phyloP scores from a whole-genome alignment of 495 filamentous ascomycete genomes.

The Aspergillus baeticus region DNA sequence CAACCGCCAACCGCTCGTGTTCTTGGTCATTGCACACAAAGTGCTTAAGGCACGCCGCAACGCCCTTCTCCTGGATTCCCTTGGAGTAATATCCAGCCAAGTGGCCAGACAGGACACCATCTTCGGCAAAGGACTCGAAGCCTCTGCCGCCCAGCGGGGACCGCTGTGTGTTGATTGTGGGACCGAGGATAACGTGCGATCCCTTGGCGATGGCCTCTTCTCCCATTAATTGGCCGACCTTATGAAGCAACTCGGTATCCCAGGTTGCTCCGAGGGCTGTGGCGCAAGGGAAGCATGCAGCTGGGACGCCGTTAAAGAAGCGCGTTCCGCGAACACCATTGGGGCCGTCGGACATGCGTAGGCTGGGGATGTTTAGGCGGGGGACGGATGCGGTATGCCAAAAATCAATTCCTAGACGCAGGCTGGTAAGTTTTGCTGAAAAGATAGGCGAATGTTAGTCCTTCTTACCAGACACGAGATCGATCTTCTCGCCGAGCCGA shows the following conservation, averaged over 20 bases:
- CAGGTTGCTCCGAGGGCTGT: slow-evolving; percentile 72
- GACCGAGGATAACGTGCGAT: slow-evolving; percentile 68
- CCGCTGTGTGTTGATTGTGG: slow-evolving; percentile 77
- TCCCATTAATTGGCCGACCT: slow-evolving; percentile 62
- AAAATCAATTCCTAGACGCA: slow-evolving; percentile 61
- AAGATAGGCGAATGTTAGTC: background rate
- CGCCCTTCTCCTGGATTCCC: slow-evolving; percentile 68
- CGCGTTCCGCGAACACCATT: slow-evolving; percentile 72
- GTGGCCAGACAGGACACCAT: slow-evolving; percentile 68
- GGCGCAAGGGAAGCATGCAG: slow-evolving; percentile 68
- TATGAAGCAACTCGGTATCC: slow-evolving; percentile 59
- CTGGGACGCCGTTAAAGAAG: slow-evolving; percentile 69
- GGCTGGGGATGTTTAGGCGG: slow-evolving; percentile 64
- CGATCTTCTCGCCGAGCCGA: slow-evolving; percentile 60
- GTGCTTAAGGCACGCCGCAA: slow-evolving; percentile 75
- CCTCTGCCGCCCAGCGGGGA: slow-evolving; percentile 74
- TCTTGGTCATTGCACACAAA: slow-evolving; percentile 84
- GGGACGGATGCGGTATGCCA: slow-evolving; percentile 73
- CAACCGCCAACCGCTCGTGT: slow-evolving; percentile 65
- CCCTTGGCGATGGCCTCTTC: slow-evolving; percentile 70
- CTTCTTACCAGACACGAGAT: slow-evolving; percentile 54
- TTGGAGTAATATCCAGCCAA: slow-evolving; percentile 65
- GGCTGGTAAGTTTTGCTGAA: background rate
- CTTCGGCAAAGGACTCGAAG: slow-evolving; percentile 80
- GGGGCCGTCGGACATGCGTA: slow-evolving; percentile 71